Evolutionary conservation across 1,284 basidiomycete species (phyloP), one percentile per base, ranked within the genome.

Genomic region (Heterobasidion irregulare): DNA sequence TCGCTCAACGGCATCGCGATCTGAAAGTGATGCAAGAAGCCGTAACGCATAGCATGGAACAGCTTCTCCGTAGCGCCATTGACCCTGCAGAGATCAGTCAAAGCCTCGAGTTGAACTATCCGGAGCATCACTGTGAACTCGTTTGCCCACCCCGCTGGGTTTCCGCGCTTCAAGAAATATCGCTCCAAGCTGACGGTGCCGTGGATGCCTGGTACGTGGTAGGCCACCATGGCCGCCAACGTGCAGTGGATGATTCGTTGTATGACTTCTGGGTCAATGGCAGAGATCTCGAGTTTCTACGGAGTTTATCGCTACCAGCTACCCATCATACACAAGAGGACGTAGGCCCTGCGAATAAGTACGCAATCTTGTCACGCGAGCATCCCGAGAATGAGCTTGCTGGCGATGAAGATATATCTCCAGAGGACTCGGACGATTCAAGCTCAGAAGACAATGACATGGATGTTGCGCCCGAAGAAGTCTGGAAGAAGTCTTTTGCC

Each of bases 121-220:
- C 58, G 18, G 62, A 62, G 8, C 59, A 62, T 15, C 52, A 54
- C 2, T 53, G 58, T 6, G 43, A 45, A 8, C 47, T 66, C 26
- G 43, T 26, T 9, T 47, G 13, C 0, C 64, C 64, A 1, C 64
- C 64, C 12, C 63, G 54, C 47, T 66, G 64, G 64, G 61, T 66
- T 6, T 43, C 52, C 10, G 51, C 58, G 49, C 36, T 63, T 6
- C 55, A 55, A 12, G 34, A 52, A 12, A 50, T 19, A 1, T 26
- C 38, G 13, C 41, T 43, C 15, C 50, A 54, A 32, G 63, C 63
- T n/a, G 63, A 60, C 47, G 44, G 34, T 1, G 57, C 58, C 35
- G 57, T 62, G 12, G 64, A 63, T 0, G 62, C 60, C 18, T 66
- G 63, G 63, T 47, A 6, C 13, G n/a, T 12, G 13, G 47, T 16